Conservation (phyloP, 495 filamentous ascomycete species). For the Aspergillus avenaceus region DNA sequence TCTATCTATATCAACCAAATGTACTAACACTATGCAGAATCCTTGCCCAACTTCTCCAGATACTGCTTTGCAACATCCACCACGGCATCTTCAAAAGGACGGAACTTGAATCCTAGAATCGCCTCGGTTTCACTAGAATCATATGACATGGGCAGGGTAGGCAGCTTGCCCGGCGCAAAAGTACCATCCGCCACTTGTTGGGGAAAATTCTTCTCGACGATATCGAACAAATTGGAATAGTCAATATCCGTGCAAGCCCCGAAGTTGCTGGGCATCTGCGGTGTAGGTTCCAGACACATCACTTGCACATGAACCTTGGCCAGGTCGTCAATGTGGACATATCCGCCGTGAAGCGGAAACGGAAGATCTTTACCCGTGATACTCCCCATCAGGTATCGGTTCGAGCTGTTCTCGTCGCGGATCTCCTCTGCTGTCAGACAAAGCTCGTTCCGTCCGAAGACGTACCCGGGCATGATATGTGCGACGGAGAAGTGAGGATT, state of each 20-base stretch:
- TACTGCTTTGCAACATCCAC: conserved; percentile 31
- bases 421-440: background rate
- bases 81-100: conserved; percentile 42
- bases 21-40: background rate
- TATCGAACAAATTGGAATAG: background rate
- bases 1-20: no score
- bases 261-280: background rate
- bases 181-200: conserved; percentile 1
- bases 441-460: conserved; percentile 8
- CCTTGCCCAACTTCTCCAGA: conserved; percentile 6
- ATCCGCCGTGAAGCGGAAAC: conserved; percentile 7
- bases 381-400: conserved; percentile 4
- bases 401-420: background rate
- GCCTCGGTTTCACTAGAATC: conserved; percentile 40
- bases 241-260: background rate
- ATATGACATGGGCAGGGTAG: conserved; percentile 28
- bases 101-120: conserved; percentile 39
- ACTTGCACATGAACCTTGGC: conserved; percentile 5
- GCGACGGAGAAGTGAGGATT: conserved; percentile 62
- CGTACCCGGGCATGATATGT: conserved; percentile 44
- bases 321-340: conserved; percentile 13
- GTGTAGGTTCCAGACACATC: background rate
- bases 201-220: conserved; percentile 3
- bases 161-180: conserved; percentile 18
- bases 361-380: conserved; percentile 5